A percentile compares a stretch with the other conserved stretches of the same genome.
Evolutionary conservation across 2,329 filamentous ascomycete species (phyloP).

Genomic region (Stachybotrys elegans): DNA sequence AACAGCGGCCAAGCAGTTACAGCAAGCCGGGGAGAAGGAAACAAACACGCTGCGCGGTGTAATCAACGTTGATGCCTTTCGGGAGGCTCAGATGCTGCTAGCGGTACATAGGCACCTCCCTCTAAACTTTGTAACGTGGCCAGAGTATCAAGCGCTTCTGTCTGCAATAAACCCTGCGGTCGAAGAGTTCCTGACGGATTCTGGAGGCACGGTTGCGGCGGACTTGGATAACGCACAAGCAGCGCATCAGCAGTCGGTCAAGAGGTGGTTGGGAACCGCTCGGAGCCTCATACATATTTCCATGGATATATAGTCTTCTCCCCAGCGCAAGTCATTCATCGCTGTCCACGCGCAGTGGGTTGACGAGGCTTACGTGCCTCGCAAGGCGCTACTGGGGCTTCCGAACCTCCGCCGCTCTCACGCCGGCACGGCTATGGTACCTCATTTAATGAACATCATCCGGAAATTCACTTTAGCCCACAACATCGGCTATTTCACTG

Average conservation of each 20-base stretch:
- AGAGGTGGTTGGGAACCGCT: neutral
- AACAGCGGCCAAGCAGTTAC: neutral
- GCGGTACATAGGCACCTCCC: neutral
- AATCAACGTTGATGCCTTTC: neutral
- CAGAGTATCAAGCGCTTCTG: neutral
- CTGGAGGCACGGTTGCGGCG: neutral
- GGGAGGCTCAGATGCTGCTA: neutral
- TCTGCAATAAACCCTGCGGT: neutral
- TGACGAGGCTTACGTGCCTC: conserved; percentile 2
- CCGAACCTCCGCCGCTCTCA: conserved; percentile 2
- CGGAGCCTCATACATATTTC: conserved; percentile 1
- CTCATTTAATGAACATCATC: conserved; percentile 2
- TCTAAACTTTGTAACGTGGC: neutral
- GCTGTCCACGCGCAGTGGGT: conserved; percentile 1
- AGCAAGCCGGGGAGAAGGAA: neutral
- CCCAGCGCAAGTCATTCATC: conserved; percentile 2
- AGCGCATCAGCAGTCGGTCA: neutral
- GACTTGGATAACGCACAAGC: neutral
- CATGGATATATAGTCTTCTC: conserved; percentile 4
- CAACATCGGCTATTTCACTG: conserved; percentile 3
- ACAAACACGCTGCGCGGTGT: neutral
- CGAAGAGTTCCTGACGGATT: neutral
- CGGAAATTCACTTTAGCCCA: conserved; percentile 1
- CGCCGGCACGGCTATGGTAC: conserved; percentile 1
- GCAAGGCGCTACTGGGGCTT: conserved; percentile 1